Base-by-base conservation (phyloP, 805 yeast species). In the Cyberlindnera veronae region DNA sequence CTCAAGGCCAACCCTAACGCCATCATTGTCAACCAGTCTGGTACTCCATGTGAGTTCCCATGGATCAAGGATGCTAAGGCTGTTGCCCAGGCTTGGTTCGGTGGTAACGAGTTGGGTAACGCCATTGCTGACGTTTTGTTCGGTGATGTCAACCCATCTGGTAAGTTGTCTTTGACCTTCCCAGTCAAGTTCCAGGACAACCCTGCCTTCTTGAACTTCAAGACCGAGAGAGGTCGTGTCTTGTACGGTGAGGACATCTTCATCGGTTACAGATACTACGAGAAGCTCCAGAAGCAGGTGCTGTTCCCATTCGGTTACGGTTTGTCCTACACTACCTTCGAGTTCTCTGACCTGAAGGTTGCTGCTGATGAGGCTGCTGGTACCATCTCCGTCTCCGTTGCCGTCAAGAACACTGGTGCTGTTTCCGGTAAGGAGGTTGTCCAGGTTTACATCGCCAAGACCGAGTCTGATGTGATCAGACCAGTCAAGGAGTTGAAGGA, bases 191-290 rank as follows among this genome's bases (percentile, higher is more conserved):
- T 66, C 34, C 68, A 72, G 49, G 81, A 79, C 57, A 76, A 72
- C 46, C 84, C 84, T 11, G 69, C 82, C 0, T 78, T 56, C 58
- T 58, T 76, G 51, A 76, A 70, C 60, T 76, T 63, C 62, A 62
- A 63, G 22, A 63, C 79, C 9, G 72, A 71, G 51, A 67, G 68
- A 52, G 83, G 84, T 32, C 61, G 71, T 38, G 76, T 71, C 23
- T 51, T 72, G 40, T 81, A 80, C 50, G 84, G 85, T 43, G 87
- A 81, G 57, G 84, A 79, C 53, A 73, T 80, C 33, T 79, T 67
- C 55, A 75, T 79, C 38, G 86, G 85, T 16, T 79, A 80, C 64
- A 64, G 77, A 44, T 76, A 62, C 62, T 81, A 76, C 58, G 84
- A 80, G 51, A 73, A 72, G 57, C 54, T 63, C 27, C 67, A 71